Evolutionary conservation across 352 stramenopile species (phyloP).

Genomic region (Pythium vanterpoolii): DNA sequence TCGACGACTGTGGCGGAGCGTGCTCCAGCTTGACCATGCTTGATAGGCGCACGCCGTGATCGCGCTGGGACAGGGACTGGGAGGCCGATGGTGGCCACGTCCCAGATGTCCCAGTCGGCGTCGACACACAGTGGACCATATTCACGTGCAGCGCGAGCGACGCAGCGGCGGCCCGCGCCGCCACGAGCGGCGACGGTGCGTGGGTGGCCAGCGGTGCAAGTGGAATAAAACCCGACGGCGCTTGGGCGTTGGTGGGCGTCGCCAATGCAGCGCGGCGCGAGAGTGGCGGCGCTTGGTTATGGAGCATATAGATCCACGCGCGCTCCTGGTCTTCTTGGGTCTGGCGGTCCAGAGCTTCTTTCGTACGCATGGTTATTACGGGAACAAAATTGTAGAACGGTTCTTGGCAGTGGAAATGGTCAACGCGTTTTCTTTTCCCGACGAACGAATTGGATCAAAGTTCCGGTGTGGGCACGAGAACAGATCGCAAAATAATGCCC

Average conservation of each 20-base stretch:
- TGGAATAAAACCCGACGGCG: slow-evolving; percentile 21
- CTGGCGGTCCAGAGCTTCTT: slow-evolving; percentile 44
- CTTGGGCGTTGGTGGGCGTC: not conserved
- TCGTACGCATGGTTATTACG: slow-evolving; percentile 34
- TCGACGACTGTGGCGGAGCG: not conserved
- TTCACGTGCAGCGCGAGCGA: slow-evolving; percentile 20
- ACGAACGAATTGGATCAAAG: not conserved
- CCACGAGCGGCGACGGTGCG: slow-evolving; percentile 20
- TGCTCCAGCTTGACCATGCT: slow-evolving; percentile 27
- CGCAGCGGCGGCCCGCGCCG: slow-evolving; percentile 16
- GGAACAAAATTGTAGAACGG: not conserved
- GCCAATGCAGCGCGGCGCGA: slow-evolving; percentile 19
- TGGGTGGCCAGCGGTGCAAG: slow-evolving; percentile 19
- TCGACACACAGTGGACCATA: not conserved
- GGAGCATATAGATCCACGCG: slow-evolving; percentile 56
- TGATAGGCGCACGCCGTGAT: not conserved
- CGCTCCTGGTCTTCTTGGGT: slow-evolving; percentile 35
- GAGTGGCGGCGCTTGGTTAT: slow-evolving; percentile 42
- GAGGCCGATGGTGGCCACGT: slow-evolving; percentile 3
- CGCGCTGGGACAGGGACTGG: not conserved
- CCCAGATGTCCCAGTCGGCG: not conserved
- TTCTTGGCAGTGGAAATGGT: not conserved
- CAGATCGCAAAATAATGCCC: too few species aligned
- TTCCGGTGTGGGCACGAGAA: not conserved
- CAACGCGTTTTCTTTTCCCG: not conserved